These are phyloP conservation scores for Botryosphaeria dothidea DNA, from an alignment of 2,329 filamentous ascomycete species.

Conservation along the genomic window DNA sequence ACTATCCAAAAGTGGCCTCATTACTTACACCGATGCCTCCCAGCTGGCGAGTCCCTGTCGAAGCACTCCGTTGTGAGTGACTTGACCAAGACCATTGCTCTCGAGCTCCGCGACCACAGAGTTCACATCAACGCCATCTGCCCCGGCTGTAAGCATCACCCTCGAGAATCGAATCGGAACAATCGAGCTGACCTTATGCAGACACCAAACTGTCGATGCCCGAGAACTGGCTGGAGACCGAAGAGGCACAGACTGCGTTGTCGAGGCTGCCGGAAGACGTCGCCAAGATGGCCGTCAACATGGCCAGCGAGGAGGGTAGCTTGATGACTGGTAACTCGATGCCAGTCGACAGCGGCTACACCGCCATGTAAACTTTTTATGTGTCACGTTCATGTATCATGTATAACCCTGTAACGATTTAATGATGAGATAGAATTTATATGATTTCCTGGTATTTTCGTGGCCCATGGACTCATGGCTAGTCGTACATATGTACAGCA, in stretches of 20 bases:
- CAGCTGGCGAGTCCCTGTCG: slow-evolving; percentile 47
- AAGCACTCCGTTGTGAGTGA: slow-evolving; percentile 48
- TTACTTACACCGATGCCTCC: neutral
- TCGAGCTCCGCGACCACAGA: slow-evolving; percentile 50
- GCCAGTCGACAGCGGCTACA: slow-evolving; percentile 46
- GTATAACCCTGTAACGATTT: slow-evolving; percentile 14
- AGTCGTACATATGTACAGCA: slow-evolving; percentile 15
- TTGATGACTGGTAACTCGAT: slow-evolving; percentile 45
- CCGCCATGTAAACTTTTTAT: slow-evolving; percentile 6
- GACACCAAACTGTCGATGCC: slow-evolving; percentile 33
- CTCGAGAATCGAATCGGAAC: neutral
- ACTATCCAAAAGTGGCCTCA: neutral
- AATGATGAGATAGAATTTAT: slow-evolving; percentile 15
- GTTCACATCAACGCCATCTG: slow-evolving; percentile 58
- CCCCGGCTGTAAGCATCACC: slow-evolving; percentile 48
- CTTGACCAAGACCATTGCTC: slow-evolving; percentile 50
- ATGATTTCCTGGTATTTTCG: slow-evolving; percentile 10
- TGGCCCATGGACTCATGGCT: neutral
- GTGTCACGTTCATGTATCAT: slow-evolving; percentile 23
- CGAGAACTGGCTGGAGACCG: slow-evolving; percentile 17
- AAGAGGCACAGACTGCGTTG: neutral
- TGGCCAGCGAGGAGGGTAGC: slow-evolving; percentile 48
- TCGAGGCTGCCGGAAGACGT: slow-evolving; percentile 31
- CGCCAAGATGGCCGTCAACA: slow-evolving; percentile 43
- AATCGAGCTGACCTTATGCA: slow-evolving; percentile 14